Percentiles rank a stretch among this genome's conserved stretches.
These are phyloP conservation scores for Syncephalastrum monosporum DNA, from an alignment of 371 early-diverging fungal genomes.

Conservation along the genomic window DNA sequence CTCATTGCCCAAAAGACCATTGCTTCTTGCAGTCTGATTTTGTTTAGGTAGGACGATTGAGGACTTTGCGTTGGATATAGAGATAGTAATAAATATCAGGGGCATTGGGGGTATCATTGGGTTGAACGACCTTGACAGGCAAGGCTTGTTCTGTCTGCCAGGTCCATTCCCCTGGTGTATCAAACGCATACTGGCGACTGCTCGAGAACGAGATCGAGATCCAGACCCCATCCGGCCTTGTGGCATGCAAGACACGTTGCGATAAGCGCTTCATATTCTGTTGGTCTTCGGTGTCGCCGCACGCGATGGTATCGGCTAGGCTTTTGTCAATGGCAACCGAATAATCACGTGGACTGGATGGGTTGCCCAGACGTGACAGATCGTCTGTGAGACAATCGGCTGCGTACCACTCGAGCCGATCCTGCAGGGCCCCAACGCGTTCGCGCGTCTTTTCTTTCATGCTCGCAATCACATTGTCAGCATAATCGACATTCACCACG, in stretches of 20 bases:
- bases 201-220: constrained; percentile 32
- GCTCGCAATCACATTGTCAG: constrained; percentile 37
- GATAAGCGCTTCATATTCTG: constrained; percentile 17
- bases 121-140: constrained; percentile 24
- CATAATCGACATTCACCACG: constrained; percentile 46
- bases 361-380: constrained; percentile 6
- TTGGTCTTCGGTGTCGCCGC: constrained; percentile 39
- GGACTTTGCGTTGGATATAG: constrained; percentile 19
- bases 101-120: constrained; percentile 29
- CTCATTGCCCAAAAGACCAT: too few relatives aligned
- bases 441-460: constrained; percentile 29
- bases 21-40: too few relatives aligned
- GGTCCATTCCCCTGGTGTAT: constrained; percentile 7
- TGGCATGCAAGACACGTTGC: constrained; percentile 17
- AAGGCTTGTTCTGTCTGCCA: constrained; percentile 24
- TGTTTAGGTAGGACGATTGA: too few relatives aligned
- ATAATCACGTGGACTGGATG: constrained; percentile 8
- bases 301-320: constrained; percentile 36
- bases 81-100: constrained; percentile 33
- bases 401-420: constrained; percentile 20
- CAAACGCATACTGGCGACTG: constrained; percentile 19
- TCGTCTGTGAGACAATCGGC: constrained; percentile 28
- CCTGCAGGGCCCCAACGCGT: constrained; percentile 13
- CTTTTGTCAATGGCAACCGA: constrained; percentile 44
- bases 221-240: constrained; percentile 26